phyloP scores from a whole-genome alignment of 148 eudicot species.

The Agrostemma githago region DNA sequence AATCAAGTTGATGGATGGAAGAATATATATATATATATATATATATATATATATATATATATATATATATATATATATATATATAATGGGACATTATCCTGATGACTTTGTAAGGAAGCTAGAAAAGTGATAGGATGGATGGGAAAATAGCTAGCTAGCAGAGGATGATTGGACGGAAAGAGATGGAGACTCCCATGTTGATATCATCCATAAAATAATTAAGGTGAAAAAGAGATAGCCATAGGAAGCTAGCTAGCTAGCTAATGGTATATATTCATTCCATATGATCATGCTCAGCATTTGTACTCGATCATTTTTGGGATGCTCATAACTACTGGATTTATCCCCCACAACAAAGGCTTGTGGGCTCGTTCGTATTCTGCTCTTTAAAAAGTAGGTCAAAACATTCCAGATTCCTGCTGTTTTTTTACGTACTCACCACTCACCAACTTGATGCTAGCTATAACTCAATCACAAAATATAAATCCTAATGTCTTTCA shows the following conservation, averaged over 20 bases:
- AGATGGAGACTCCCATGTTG: slow-evolving; percentile 16
- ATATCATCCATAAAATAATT: slow-evolving; percentile 17
- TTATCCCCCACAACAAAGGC: background rate
- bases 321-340: background rate
- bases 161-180: slow-evolving; percentile 25
- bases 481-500: background rate
- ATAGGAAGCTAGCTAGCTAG: too few species aligned
- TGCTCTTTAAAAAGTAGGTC: background rate
- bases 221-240: background rate
- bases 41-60: too few species aligned
- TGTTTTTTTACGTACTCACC: background rate
- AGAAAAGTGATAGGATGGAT: slow-evolving; percentile 23
- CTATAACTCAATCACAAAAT: background rate
- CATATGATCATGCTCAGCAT: background rate
- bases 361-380: background rate
- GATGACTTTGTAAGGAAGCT: slow-evolving; percentile 16
- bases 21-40: background rate
- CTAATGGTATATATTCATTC: background rate
- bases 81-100: slow-evolving; percentile 3
- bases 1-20: too few species aligned
- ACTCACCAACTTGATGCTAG: background rate
- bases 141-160: background rate
- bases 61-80: background rate
- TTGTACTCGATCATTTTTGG: background rate
- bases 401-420: slow-evolving; percentile 17